Evolutionary conservation across 495 filamentous ascomycete genomes (phyloP).

Genomic region (Aspergillus heteromorphus): DNA sequence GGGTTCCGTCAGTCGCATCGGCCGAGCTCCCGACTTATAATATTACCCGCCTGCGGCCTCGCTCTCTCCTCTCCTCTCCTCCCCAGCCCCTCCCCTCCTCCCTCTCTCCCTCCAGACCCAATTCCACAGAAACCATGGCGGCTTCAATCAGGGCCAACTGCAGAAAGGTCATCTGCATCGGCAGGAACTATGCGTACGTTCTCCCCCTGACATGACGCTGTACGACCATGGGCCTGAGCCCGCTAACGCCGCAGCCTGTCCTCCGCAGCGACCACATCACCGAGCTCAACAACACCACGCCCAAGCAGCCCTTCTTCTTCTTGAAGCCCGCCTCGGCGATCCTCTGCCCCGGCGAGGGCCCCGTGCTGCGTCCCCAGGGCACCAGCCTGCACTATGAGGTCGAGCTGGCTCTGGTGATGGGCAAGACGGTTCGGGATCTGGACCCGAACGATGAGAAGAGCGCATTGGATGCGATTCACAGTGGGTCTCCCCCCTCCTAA

Average conservation of each 20-base stretch:
- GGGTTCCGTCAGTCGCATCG: conserved; percentile 9
- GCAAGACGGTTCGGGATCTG: conserved; percentile 68
- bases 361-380: conserved; percentile 77
- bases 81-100: background rate
- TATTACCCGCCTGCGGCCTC: background rate
- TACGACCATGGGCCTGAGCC: background rate
- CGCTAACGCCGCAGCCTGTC: conserved; percentile 3
- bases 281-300: conserved; percentile 79
- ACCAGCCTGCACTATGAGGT: conserved; percentile 91
- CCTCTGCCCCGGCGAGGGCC: conserved; percentile 68
- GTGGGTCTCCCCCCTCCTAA: conserved; percentile 21
- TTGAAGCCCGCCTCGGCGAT: conserved; percentile 86
- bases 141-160: conserved; percentile 50
- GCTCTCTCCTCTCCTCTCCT: background rate
- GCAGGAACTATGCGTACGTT: conserved; percentile 91
- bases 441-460: conserved; percentile 54
- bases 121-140: conserved; percentile 23
- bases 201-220: conserved; percentile 4
- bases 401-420: conserved; percentile 84
- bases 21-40: conserved; percentile 10
- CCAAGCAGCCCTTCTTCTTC: conserved; percentile 98
- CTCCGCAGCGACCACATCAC: conserved; percentile 76
- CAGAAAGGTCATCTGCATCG: conserved; percentile 92
- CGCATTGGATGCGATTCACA: conserved; percentile 46
- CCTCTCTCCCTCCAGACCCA: background rate